These are phyloP conservation scores for Meyerozyma guilliermondii DNA, from an alignment of 1,139 yeast species.

Conservation along the genomic window DNA sequence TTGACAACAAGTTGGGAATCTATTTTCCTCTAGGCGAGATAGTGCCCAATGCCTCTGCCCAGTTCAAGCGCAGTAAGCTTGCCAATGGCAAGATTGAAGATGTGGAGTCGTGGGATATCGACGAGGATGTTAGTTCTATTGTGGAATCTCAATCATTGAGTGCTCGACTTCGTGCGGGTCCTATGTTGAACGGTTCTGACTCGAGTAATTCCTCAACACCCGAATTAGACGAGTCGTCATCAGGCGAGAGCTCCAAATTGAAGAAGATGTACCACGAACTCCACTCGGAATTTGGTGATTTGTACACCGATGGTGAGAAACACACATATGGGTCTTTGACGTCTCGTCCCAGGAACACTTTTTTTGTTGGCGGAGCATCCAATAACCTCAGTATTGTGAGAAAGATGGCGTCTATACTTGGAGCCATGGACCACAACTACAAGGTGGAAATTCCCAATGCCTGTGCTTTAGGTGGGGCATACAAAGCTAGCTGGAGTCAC, in stretches of 20 bases:
- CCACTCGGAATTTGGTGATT: conserved; percentile 32
- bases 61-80: conserved; percentile 45
- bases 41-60: conserved; percentile 72
- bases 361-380: conserved; percentile 87
- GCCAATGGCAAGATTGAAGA: conserved; percentile 19
- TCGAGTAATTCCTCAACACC: conserved; percentile 13
- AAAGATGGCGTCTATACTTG: conserved; percentile 68
- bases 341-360: conserved; percentile 63
- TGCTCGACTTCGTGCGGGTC: conserved; percentile 74
- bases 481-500: conserved; percentile 73
- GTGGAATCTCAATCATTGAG: conserved; percentile 85
- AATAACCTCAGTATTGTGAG: conserved; percentile 62
- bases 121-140: conserved; percentile 70
- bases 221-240: conserved; percentile 6
- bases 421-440: conserved; percentile 58
- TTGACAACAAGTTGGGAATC: conserved; percentile 57
- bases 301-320: conserved; percentile 46
- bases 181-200: conserved; percentile 39
- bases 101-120: conserved; percentile 35
- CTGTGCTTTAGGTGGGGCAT: conserved; percentile 94
- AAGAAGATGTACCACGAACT: conserved; percentile 20
- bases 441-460: conserved; percentile 81
- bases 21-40: conserved; percentile 89
- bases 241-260: conserved; percentile 4
- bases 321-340: conserved; percentile 40